These are phyloP conservation scores for Monosporascus cannonballus DNA, from an alignment of 2,329 filamentous ascomycete species.

Conservation along the genomic window DNA sequence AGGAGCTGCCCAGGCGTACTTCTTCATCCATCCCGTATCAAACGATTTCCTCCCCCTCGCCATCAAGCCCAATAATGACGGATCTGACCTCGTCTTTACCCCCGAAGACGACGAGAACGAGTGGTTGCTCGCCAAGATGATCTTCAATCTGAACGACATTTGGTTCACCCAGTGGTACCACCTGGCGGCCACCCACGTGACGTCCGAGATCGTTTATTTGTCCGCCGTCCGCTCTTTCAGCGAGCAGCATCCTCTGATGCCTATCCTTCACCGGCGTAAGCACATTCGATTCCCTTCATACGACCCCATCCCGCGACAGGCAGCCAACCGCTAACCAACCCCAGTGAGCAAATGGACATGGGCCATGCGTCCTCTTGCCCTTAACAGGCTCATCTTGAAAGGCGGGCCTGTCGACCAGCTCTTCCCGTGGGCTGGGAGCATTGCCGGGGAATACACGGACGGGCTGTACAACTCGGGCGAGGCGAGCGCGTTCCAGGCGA, in stretches of 20 bases:
- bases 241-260: constrained; percentile 37
- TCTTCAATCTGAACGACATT: constrained; percentile 42
- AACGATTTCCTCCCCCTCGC: constrained; percentile 41
- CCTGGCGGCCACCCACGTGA: constrained; percentile 35
- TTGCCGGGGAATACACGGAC: constrained; percentile 22
- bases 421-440: constrained; percentile 24
- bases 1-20: constrained; percentile 39
- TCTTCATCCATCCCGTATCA: constrained; percentile 35
- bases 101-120: constrained; percentile 37
- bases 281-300: neutral
- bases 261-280: constrained; percentile 30
- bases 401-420: constrained; percentile 26
- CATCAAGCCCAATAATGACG: constrained; percentile 37
- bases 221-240: constrained; percentile 41
- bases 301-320: neutral
- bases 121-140: constrained; percentile 45
- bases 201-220: constrained; percentile 36
- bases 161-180: constrained; percentile 39
- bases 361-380: constrained; percentile 23
- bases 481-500: constrained; percentile 28
- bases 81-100: constrained; percentile 37
- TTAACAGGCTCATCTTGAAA: constrained; percentile 19
- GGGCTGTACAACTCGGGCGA: constrained; percentile 21
- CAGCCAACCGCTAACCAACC: constrained; percentile 1
- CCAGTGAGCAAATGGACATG: constrained; percentile 26